Evolutionary conservation across 441 rosid species (phyloP).

Genomic region (Cnidoscolus chayamansa): DNA sequence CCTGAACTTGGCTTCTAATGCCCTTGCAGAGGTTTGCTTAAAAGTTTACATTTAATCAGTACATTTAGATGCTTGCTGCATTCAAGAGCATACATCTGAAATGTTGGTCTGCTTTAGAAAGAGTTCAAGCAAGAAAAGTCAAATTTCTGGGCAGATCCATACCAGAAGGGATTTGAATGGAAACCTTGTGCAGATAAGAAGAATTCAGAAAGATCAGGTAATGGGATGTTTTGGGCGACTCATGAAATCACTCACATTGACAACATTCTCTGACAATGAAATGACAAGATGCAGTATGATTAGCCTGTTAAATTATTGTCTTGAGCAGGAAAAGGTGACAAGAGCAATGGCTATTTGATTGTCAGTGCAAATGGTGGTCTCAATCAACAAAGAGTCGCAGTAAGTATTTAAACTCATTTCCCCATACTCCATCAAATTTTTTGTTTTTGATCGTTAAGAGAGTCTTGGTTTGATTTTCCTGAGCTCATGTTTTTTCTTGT

Average conservation of each 20-base stretch:
- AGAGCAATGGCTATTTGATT: constrained; percentile 62
- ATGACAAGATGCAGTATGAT: no score
- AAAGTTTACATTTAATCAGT: not conserved
- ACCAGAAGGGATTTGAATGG: constrained; percentile 55
- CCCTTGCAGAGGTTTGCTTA: constrained; percentile 62
- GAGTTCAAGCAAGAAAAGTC: constrained; percentile 48
- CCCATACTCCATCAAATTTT: not conserved
- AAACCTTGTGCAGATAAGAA: constrained; percentile 72
- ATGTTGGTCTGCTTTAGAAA: constrained; percentile 38
- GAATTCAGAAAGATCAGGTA: constrained; percentile 35
- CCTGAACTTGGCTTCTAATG: constrained; percentile 57
- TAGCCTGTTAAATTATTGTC: not conserved
- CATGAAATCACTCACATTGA: not conserved
- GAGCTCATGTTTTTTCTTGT: not conserved
- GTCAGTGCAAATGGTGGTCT: constrained; percentile 95
- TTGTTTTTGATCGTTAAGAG: not conserved
- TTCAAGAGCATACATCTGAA: constrained; percentile 18
- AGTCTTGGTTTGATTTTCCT: not conserved
- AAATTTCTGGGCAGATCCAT: constrained; percentile 54
- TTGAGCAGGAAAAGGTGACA: constrained; percentile 42
- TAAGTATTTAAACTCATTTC: constrained; percentile 37
- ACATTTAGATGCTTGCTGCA: not conserved
- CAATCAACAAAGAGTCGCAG: constrained; percentile 94
- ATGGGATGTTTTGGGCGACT: not conserved
- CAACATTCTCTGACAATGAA: not conserved